Base-by-base conservation (phyloP, 1,284 basidiomycete genomes). In the Sporisorium reilianum region DNA sequence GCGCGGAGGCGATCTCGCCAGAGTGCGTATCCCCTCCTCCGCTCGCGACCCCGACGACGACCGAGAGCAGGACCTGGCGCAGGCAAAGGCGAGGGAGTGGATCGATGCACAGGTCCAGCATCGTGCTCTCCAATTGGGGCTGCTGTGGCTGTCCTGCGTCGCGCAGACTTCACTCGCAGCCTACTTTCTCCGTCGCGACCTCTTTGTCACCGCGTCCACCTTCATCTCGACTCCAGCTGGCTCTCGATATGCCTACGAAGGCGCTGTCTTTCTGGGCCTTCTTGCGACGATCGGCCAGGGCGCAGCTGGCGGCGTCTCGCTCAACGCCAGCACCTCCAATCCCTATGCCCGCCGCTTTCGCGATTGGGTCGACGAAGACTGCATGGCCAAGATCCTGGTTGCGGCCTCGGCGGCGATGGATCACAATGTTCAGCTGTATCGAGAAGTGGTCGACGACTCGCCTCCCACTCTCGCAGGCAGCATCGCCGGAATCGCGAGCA, bases 131-230 rank as follows among this genome's bases (percentile, higher is more conserved):
- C 71, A 73, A 25, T 69, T 83, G 8, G 80, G 77, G 1, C 56
- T 83, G 5, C 59, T 81, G 16, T 76, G 78, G 71, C 54, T 81
- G 9, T 75, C 80, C 2, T 72, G 69, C 34, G 64, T 73, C 7
- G 72, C 76, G 0, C 62, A 71, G 28, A 80, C 81, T 5, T 78
- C 80, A 10, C 57, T 83, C 18, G 70, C 72, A 9, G 77, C 81
- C 53, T 83, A 83, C 64, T 79, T 82, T 38, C 57, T 81, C 12
- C 75, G 80, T 22, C 69, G 80, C 32, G 81, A 83, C 42, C 67
- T 83, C 20, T 81, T 81, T 32, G 56, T 75, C 32, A 71, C 78
- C 10, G 66, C 59, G 26, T 78, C 72, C 54, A 55, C 64, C 30
- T 79, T 69, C 55, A 67, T 64, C 36, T 62, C 52, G 8, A 64